phyloP scores from a whole-genome alignment of 2,329 filamentous ascomycete species.

The Magnaporthales sp. region DNA sequence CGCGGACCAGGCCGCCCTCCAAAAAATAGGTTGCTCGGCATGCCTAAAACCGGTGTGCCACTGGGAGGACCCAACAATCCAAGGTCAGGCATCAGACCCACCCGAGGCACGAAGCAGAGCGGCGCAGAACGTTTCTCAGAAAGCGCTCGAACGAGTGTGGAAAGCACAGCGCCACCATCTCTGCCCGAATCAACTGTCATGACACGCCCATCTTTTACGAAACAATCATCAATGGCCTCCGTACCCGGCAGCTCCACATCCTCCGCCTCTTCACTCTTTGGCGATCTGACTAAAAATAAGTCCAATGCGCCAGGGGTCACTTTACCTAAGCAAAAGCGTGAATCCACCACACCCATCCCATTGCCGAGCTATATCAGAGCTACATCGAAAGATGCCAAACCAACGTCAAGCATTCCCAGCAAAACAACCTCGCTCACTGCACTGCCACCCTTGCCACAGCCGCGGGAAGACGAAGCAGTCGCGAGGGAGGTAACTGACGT shows the following conservation, averaged over 20 bases:
- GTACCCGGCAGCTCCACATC: neutral
- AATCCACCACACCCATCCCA: neutral
- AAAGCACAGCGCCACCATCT: neutral
- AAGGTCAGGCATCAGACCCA: neutral
- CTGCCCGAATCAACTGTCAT: neutral
- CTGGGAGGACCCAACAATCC: neutral
- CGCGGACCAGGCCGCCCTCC: neutral
- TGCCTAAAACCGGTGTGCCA: neutral
- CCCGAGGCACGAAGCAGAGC: neutral
- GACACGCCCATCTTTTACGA: neutral
- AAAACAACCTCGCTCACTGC: neutral
- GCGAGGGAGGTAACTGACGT: conserved; percentile 12
- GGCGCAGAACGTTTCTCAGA: neutral
- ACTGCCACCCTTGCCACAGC: neutral
- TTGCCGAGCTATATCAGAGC: neutral
- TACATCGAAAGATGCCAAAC: neutral
- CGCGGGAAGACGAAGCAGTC: neutral
- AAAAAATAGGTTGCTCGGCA: neutral
- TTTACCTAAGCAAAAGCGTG: neutral
- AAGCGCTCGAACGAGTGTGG: neutral
- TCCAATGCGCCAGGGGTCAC: neutral
- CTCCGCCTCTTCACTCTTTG: neutral
- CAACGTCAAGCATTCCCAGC: no score
- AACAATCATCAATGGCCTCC: neutral
- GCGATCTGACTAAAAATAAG: neutral